A percentile compares a stretch with the other conserved stretches of the same genome.
Conservation (phyloP, 2,329 filamentous ascomycete species). For the Acrodontium crateriforme region DNA sequence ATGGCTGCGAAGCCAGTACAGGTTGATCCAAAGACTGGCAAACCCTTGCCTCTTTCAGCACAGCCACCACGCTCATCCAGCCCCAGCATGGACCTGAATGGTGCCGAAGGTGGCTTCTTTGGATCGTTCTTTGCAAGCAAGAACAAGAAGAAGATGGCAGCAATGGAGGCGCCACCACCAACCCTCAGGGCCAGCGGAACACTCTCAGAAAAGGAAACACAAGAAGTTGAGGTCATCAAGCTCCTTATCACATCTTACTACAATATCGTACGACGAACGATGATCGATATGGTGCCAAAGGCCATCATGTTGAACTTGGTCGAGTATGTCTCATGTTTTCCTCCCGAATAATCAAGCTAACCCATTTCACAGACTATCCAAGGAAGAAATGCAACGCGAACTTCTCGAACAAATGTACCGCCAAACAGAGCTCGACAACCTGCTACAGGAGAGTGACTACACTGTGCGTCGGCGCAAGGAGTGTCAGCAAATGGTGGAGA, state of each 20-base stretch:
- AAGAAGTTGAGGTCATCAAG: constrained; percentile 98
- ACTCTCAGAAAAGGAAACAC: constrained; percentile 81
- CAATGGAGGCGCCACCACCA: constrained; percentile 90
- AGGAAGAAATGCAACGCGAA: constrained; percentile 97
- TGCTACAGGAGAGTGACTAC: constrained; percentile 97
- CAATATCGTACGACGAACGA: constrained; percentile 93
- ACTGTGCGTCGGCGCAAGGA: constrained; percentile 90
- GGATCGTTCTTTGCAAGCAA: constrained; percentile 97
- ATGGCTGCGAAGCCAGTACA: constrained; percentile 72
- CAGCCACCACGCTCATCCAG: constrained; percentile 59
- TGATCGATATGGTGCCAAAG: constrained; percentile 99
- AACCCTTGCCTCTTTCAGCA: constrained; percentile 57
- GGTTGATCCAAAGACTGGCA: constrained; percentile 96
- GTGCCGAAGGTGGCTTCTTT: constrained; percentile 62
- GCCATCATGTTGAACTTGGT: constrained; percentile 97
- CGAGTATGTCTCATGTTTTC: constrained; percentile 49
- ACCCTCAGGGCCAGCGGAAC: constrained; percentile 89
- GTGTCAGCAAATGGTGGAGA: constrained; percentile 98
- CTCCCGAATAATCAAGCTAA: constrained; percentile 5
- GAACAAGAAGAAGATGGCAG: constrained; percentile 99
- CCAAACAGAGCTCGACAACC: constrained; percentile 73
- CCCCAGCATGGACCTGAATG: constrained; percentile 51
- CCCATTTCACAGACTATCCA: constrained; percentile 54
- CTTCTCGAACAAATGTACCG: constrained; percentile 96
- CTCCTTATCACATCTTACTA: constrained; percentile 93